Conservation (phyloP, 2,329 filamentous ascomycete species). For the Immersiporthe knoxdaviesiana region DNA sequence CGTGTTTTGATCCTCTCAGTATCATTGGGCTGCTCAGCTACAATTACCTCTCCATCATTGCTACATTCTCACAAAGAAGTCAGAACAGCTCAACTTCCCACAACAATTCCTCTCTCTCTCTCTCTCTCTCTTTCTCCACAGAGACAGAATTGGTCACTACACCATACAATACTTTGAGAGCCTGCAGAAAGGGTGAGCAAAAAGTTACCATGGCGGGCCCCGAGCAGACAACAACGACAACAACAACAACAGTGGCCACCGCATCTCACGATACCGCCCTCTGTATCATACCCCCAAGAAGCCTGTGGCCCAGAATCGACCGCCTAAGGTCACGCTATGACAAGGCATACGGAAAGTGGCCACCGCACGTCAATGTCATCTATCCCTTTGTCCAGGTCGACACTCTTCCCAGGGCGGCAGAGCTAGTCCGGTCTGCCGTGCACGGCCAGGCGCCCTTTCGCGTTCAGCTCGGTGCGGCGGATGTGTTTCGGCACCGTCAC, state of each 20-base stretch:
- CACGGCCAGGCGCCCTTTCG: slow-evolving; percentile 29
- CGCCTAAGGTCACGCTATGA: slow-evolving; percentile 65
- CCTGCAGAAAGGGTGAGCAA: not conserved
- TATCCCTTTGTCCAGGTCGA: slow-evolving; percentile 65
- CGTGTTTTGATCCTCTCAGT: not conserved
- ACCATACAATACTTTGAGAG: not conserved
- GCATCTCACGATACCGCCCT: slow-evolving; percentile 61
- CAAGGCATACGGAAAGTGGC: slow-evolving; percentile 64
- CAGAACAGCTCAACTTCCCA: not conserved
- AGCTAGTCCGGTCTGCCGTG: slow-evolving; percentile 44
- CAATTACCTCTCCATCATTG: not conserved
- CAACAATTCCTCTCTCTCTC: not conserved
- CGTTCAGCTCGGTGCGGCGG: slow-evolving; percentile 46
- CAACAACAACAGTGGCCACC: not conserved
- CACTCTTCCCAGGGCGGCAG: slow-evolving; percentile 47
- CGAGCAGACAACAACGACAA: not conserved
- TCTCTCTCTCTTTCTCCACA: no score
- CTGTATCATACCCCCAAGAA: slow-evolving; percentile 58
- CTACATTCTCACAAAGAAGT: not conserved
- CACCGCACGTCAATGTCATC: slow-evolving; percentile 67
- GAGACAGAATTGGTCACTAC: no score
- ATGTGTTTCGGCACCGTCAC: slow-evolving; percentile 52
- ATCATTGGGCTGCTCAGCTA: not conserved
- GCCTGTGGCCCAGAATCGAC: slow-evolving; percentile 54
- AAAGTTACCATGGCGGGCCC: slow-evolving; percentile 15